Evolutionary conservation across 148 eudicot genomes (phyloP), one percentile per base, ranked within the genome.

Genomic region (Chenopodium formosanum): DNA sequence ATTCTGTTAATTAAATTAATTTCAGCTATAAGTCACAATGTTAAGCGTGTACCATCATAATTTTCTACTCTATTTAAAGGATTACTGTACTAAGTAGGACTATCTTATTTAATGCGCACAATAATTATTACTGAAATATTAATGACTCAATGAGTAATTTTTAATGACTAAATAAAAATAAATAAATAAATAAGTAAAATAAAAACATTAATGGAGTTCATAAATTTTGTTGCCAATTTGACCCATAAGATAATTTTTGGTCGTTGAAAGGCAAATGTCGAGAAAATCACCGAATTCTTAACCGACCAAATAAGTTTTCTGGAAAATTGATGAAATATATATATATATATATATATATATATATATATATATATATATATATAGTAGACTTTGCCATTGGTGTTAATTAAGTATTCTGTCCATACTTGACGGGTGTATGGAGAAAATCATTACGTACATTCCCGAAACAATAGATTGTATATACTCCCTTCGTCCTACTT

Each of bases 231-330:
- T 74, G 77, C 63, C 62, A 74, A 73, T 10, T 76, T 23, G 37
- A 11, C 25, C 10, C 4, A 48, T 44, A 34, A 37, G 16, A 65
- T 47, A 50, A 14, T 52, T 6, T 77, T 23, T 48, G 46, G 73
- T 74, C 7, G 78, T 81, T 81, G 62, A 52, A 32, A 64, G 46
- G 76, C 76, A 77, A 82, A 37, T 70, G 79, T 69, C 70, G 69
- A 77, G 17, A 6, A 47, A 77, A 76, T 60, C 22, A 68, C 75
- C 71, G 74, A 34, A 56, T 31, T 8, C 62, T 70, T 29, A 77
- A 82, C 81, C 81, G 81, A 77, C 84, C 84, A 82, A 71, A 77
- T 9, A 77, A 75, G 74, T 63, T 22, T 4, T 10, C 5, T 31
- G 12, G 70, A 47, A 63, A 62, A 63, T 77, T 77, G 70, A 4